Conservation (phyloP, 768 basidiomycete genomes). For the Pleurotus djamor region DNA sequence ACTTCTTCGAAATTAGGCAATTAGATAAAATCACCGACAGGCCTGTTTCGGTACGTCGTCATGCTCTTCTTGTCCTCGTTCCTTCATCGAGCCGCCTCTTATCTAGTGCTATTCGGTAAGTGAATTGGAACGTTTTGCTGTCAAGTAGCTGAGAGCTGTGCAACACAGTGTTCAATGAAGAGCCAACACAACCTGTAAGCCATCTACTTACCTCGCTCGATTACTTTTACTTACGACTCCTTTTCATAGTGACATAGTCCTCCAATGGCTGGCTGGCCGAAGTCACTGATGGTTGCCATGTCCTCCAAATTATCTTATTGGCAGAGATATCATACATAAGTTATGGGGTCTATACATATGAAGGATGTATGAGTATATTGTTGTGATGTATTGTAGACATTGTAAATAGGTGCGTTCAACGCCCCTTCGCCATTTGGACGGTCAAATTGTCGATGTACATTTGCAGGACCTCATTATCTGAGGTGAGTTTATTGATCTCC, state of each 20-base stretch:
- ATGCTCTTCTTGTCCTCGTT: not conserved
- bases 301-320: not conserved
- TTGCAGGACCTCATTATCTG: conserved; percentile 80
- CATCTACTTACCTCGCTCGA: not conserved
- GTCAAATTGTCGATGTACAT: conserved; percentile 91
- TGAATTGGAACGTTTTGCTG: not conserved
- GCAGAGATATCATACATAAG: not conserved
- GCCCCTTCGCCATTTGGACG: conserved; percentile 80
- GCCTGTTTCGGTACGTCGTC: conserved; percentile 78
- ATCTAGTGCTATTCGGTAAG: conserved; percentile 77
- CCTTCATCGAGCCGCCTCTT: conserved; percentile 3
- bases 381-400: not conserved
- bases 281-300: conserved; percentile 50
- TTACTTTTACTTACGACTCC: not conserved
- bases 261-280: conserved; percentile 82
- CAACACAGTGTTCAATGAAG: conserved; percentile 87
- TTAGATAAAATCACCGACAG: conserved; percentile 78
- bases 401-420: conserved; percentile 31
- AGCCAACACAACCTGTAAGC: conserved; percentile 89
- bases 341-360: not conserved
- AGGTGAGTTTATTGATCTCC: conserved; percentile 78
- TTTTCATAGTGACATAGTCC: conserved; percentile 67
- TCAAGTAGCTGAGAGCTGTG: not conserved
- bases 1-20: conserved; percentile 38
- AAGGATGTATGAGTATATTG: not conserved